Percentiles rank a stretch among this genome's conserved stretches.
Evolutionary conservation across 345 rosid species (phyloP).

Genomic region (Clausena lansium): DNA sequence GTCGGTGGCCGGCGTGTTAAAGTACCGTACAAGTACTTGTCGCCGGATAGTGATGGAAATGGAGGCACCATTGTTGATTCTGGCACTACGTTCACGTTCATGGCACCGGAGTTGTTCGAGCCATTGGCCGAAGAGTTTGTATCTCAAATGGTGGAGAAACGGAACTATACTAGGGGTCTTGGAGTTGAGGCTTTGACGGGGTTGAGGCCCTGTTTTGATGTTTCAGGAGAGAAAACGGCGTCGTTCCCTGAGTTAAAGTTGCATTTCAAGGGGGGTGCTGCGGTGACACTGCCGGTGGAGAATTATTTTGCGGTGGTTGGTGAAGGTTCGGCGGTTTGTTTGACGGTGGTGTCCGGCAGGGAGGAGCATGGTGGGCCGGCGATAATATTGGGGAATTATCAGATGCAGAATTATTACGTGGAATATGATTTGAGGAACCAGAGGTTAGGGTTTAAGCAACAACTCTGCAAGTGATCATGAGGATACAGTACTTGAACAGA

Average conservation of each 20-base stretch:
- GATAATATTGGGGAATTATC: conserved; percentile 39
- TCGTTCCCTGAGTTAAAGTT: conserved; percentile 33
- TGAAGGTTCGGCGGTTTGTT: conserved; percentile 25
- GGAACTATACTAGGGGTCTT: conserved; percentile 18
- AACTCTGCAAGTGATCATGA: conserved; percentile 22
- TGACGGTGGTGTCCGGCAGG: conserved; percentile 32
- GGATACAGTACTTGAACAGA: background rate
- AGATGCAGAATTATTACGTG: conserved; percentile 37
- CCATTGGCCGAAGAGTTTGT: conserved; percentile 26
- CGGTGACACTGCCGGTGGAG: conserved; percentile 31
- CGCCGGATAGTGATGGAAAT: conserved; percentile 21
- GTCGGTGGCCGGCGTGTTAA: conserved; percentile 28
- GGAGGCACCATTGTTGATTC: conserved; percentile 44
- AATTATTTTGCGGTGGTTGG: conserved; percentile 26
- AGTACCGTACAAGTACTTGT: conserved; percentile 24
- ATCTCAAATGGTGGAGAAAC: conserved; percentile 22
- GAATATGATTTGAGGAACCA: conserved; percentile 44
- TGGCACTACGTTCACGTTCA: conserved; percentile 36
- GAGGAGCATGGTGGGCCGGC: conserved; percentile 26
- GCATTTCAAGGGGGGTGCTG: conserved; percentile 43
- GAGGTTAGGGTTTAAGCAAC: conserved; percentile 35
- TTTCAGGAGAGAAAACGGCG: background rate
- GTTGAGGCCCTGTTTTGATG: conserved; percentile 30
- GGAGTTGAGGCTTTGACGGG: conserved; percentile 26
- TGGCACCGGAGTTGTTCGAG: conserved; percentile 28